Percentiles rank a stretch among this genome's conserved stretches.
Conservation (phyloP, 352 stramenopile genomes). For the Phytopythium helicoides region DNA sequence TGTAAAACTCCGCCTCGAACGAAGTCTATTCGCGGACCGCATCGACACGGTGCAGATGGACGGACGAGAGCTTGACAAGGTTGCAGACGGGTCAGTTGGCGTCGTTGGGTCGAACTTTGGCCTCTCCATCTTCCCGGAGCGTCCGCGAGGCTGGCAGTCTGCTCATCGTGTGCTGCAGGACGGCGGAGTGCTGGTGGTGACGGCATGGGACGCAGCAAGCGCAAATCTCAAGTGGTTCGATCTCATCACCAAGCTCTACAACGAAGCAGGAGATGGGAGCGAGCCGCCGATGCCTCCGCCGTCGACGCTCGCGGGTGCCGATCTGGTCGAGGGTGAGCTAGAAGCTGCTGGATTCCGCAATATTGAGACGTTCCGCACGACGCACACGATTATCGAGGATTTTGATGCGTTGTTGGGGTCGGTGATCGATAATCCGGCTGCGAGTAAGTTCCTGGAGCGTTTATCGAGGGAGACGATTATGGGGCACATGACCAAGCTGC, state of each 20-base stretch:
- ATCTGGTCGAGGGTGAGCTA: neutral
- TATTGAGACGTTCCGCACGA: constrained; percentile 1
- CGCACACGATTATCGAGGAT: constrained; percentile 4
- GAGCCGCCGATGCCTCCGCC: constrained; percentile 9
- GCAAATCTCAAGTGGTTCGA: constrained; percentile 36
- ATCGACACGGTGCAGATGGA: constrained; percentile 41
- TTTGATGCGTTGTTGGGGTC: neutral
- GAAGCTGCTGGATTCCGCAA: constrained; percentile 1
- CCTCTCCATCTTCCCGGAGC: too few relatives aligned
- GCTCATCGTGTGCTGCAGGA: too few relatives aligned
- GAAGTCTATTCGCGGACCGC: constrained; percentile 14
- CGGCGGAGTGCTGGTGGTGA: constrained; percentile 38
- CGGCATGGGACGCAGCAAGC: constrained; percentile 36
- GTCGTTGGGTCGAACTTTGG: too few relatives aligned
- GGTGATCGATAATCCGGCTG: neutral
- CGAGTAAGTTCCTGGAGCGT: constrained; percentile 8
- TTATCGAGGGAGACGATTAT: constrained; percentile 1
- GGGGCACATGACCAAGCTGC: neutral
- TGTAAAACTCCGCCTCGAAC: constrained; percentile 18
- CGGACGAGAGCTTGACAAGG: constrained; percentile 27
- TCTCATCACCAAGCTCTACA: constrained; percentile 24
- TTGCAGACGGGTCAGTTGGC: constrained; percentile 30
- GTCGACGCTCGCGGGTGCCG: constrained; percentile 9
- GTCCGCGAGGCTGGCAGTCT: too few relatives aligned
- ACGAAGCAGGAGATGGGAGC: constrained; percentile 9